Base-by-base conservation (phyloP, 345 rosid genomes). In the Eucalyptus cladocalyx region DNA sequence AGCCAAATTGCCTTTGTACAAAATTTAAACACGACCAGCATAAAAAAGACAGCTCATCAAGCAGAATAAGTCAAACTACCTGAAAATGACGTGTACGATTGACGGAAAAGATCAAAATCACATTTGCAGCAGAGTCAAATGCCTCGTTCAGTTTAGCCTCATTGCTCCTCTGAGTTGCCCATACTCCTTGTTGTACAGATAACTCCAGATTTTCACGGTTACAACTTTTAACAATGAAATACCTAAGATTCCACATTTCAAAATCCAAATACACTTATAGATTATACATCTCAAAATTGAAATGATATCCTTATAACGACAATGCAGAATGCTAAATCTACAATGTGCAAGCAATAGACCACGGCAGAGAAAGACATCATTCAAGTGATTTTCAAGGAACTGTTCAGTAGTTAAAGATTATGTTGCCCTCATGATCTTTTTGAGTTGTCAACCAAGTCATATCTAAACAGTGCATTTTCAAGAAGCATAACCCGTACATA, bases 151-250 rank as follows among this genome's bases (percentile, higher is more conserved):
- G 91, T 96, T 98, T 98, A 67, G 99, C 93, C 93, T 97, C 99
- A 92, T 98, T 97, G 98, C 99, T 98, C 92, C 99, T 94, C 93
- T 98, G 99, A 87, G 99, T 98, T 88, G 99, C 99, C 99, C 99
- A 98, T 72, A 98, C 97, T 89, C 99, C 99, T 96, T 97, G 99
- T 92, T 97, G 99, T 83, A 96, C 99, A 90, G 99, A 97, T 87
- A 97, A 91, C 93, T 98, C 99, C 94, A 98, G 93, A 94, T 98
- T 98, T 94, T 98, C 99, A 48, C 95, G 96, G 88, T 98, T 97
- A 95, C 96, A 95, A 93, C 99, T 97, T 93, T 98, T 98, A 91
- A 98, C 99, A 91, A 97, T 97, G 89, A 98, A 98, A 92, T 98
- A 98, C 99, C 99, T 97, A 93, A 87, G 90, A 80, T 89, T 62